Base-by-base conservation (phyloP, 176 grass and related monocot genomes). In the Oryza nivara region DNA sequence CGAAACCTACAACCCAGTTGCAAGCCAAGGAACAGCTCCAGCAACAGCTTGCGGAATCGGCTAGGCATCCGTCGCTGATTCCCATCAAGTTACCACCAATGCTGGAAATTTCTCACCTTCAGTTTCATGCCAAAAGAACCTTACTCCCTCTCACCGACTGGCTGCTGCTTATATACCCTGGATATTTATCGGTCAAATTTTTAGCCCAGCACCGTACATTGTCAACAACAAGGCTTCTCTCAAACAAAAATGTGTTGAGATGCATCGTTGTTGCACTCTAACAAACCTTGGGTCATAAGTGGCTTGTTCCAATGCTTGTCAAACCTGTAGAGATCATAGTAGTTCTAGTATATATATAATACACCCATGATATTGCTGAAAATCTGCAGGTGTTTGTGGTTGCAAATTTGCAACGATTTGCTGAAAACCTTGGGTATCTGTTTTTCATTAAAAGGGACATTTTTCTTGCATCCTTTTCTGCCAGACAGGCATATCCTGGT, bases 21-120 rank as follows among this genome's bases (percentile, higher is more conserved):
- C 73, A 90, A 86, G 79, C 19, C 79, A 41, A 86, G 74, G 79
- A 78, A 74, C 70, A 80, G 44, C 47, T 72, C 1, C 83, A 67
- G n/a, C 22, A 69, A 3, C 68, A 79, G 41, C 79, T 73, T 73
- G 1, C 46, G 67, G 68, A 90, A 73, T 46, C 68, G 67, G 35
- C n/a, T 47, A 5, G 83, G 58, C 68, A 38, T 82, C 15, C 45
- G 38, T 5, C 67, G n/a, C 70, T 89, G 71, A 77, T 45, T 44
- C 6, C 9, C n/a, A 7, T 71, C 22, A 48, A 32, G 52, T 13
- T 52, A 36, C 12, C 20, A 75, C 13, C 3, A 22, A 26, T 65
- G 66, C 19, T 49, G 20, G 38, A 26, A 17, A 41, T 4, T 4
- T 23, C 34, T 11, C 63, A 30, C 30, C 43, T 7, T 40, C 64